Conservation (phyloP, 2,329 filamentous ascomycete genomes). For the Penicillium sp. region DNA sequence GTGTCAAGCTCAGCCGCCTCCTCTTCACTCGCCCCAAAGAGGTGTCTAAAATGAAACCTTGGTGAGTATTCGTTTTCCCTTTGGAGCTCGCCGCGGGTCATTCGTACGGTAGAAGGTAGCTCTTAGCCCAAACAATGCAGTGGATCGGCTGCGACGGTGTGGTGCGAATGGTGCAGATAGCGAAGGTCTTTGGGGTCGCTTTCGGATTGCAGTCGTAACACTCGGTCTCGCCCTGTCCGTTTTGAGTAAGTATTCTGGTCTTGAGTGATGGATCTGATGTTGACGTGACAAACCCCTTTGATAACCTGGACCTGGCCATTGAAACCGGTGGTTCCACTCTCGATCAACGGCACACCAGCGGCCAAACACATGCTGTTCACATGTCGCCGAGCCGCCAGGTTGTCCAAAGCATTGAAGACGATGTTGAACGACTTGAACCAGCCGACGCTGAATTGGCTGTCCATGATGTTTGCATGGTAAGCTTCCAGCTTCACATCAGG, state of each 20-base stretch:
- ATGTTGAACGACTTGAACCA: conserved; percentile 82
- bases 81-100: no score
- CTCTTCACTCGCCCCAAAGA: conserved; percentile 89
- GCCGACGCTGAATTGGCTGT: conserved; percentile 72
- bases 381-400: conserved; percentile 85
- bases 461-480: conserved; percentile 93
- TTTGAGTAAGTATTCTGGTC: conserved; percentile 7
- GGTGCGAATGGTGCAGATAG: conserved; percentile 94
- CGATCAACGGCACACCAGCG: conserved; percentile 81
- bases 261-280: not conserved
- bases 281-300: conserved; percentile 54
- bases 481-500: conserved; percentile 79
- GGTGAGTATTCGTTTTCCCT: no score
- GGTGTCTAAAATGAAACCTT: conserved; percentile 50
- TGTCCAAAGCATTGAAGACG: conserved; percentile 96
- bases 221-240: conserved; percentile 64
- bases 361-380: conserved; percentile 97
- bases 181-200: conserved; percentile 84
- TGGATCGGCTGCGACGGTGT: conserved; percentile 95
- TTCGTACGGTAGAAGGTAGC: conserved; percentile 71
- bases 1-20: conserved; percentile 73
- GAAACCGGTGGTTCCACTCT: conserved; percentile 96
- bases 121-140: conserved; percentile 98
- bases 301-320: conserved; percentile 97
- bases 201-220: conserved; percentile 95